Evolutionary conservation across 2,329 filamentous ascomycete species (phyloP).

Genomic region (Ophiostoma sp.): DNA sequence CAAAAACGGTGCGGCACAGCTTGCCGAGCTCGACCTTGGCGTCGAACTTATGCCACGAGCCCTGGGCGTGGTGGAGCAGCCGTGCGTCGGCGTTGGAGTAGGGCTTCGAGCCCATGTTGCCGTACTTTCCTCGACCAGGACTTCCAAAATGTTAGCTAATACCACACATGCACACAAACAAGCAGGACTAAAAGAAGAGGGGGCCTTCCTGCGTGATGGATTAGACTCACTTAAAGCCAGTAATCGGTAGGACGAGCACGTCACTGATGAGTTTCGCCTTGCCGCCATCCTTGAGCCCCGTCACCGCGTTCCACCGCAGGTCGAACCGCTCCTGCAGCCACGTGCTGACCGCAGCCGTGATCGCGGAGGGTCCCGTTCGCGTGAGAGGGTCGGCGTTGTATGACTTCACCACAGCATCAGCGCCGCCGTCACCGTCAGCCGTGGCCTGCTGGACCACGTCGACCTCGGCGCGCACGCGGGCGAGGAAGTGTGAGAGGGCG

Average conservation of each 20-base stretch:
- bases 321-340: neutral
- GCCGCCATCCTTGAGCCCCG: neutral
- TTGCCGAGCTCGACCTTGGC: constrained; percentile 9
- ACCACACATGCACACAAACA: no score
- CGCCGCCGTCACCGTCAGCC: no score
- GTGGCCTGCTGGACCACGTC: no score
- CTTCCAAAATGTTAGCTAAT: no score
- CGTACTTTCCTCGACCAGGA: neutral
- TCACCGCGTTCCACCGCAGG: constrained; percentile 6
- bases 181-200: no score
- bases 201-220: no score
- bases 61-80: constrained; percentile 9
- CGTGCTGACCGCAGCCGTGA: neutral
- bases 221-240: constrained; percentile 6
- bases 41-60: constrained; percentile 14
- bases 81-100: neutral
- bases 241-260: constrained; percentile 9
- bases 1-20: constrained; percentile 6
- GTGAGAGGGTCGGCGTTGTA: neutral
- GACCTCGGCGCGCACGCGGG: neutral
- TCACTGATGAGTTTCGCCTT: neutral
- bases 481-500: neutral
- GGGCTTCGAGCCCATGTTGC: constrained; percentile 16
- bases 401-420: no score
- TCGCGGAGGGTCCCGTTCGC: neutral